phyloP scores from a whole-genome alignment of 306 rosid species.

The Ziziphus jujuba region DNA sequence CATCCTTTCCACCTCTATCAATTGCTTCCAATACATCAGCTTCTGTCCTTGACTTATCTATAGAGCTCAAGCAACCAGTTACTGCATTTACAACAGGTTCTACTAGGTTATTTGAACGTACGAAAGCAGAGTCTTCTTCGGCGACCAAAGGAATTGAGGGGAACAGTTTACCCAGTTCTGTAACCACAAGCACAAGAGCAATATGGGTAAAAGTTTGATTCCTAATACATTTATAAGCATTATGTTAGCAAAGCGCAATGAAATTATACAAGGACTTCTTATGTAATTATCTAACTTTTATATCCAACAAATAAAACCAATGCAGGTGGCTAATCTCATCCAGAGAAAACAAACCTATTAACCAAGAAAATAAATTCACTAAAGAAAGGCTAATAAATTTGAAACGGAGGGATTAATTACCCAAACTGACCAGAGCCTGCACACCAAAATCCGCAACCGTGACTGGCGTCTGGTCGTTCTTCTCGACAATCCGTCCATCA shows the following conservation, averaged over 20 bases:
- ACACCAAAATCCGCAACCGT: conserved; percentile 95
- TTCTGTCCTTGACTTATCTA: conserved; percentile 41
- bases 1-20: conserved; percentile 84
- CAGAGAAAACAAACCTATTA: background rate
- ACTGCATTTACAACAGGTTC: conserved; percentile 57
- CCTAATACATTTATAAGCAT: background rate
- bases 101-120: conserved; percentile 59
- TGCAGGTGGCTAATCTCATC: background rate
- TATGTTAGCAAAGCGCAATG: no score
- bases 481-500: conserved; percentile 50
- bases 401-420: conserved; percentile 34
- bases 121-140: conserved; percentile 84
- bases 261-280: no score
- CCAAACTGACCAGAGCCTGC: conserved; percentile 93
- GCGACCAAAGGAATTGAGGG: conserved; percentile 92
- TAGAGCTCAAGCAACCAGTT: conserved; percentile 37
- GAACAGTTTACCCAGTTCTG: conserved; percentile 77
- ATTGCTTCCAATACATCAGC: conserved; percentile 71
- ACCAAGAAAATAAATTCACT: background rate
- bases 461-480: conserved; percentile 76
- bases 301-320: background rate
- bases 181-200: conserved; percentile 29
- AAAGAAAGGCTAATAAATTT: background rate
- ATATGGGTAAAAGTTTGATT: background rate
- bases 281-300: background rate